A percentile compares a stretch with the other conserved stretches of the same genome.
Conservation (phyloP, 257 asterid genomes). For the Verbascum thapsus region DNA sequence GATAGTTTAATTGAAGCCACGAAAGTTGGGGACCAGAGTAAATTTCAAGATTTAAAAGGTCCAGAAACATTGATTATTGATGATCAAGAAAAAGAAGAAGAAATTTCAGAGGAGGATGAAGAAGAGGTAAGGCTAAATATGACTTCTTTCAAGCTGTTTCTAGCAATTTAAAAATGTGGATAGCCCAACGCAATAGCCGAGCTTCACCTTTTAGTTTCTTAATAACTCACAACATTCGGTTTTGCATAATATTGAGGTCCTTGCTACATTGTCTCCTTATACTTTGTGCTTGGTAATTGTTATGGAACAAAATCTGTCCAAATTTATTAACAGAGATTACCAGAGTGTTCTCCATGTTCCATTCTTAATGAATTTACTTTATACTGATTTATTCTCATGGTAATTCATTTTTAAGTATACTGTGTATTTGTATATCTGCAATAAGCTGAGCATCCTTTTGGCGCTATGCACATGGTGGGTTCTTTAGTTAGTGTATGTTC, state of each 20-base stretch:
- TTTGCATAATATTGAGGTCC: too few species aligned
- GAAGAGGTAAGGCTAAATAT: conserved; percentile 47
- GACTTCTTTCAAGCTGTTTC: conserved; percentile 6
- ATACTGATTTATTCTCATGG: neutral
- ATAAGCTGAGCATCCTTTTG: conserved; percentile 9
- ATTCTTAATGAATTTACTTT: neutral
- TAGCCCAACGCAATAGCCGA: neutral
- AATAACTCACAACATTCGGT: too few species aligned
- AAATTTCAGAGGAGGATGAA: conserved; percentile 44
- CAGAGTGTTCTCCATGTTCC: neutral
- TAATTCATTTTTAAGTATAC: neutral
- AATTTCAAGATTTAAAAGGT: conserved; percentile 55
- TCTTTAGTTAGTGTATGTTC: neutral
- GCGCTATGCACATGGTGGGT: conserved; percentile 12
- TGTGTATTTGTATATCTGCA: neutral
- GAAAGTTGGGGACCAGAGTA: conserved; percentile 66
- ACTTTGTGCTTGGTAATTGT: too few species aligned
- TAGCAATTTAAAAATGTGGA: neutral
- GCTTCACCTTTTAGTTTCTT: conserved; percentile 4
- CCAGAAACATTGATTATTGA: conserved; percentile 36
- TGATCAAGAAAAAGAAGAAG: conserved; percentile 44
- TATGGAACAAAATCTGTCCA: neutral
- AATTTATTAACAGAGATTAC: neutral
- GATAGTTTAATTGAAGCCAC: conserved; percentile 78
- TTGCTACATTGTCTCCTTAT: too few species aligned